These are phyloP conservation scores for Debaryomyces coudertii DNA, from an alignment of 1,139 yeast genomes.

Conservation along the genomic window DNA sequence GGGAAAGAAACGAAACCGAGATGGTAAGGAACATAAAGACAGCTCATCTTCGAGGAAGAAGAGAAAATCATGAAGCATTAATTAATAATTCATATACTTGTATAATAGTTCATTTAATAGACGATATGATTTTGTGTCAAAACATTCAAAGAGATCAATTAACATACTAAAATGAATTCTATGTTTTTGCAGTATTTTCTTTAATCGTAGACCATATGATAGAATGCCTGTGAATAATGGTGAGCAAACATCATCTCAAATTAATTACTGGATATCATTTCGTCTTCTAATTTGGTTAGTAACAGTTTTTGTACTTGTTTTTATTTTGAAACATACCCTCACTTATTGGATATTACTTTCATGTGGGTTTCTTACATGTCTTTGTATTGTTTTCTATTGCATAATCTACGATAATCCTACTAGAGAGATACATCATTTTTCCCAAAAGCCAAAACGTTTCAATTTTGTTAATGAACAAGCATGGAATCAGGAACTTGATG, in stretches of 20 bases:
- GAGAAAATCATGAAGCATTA: background rate
- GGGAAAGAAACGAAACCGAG: constrained; percentile 16
- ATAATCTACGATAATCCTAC: background rate
- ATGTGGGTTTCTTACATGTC: constrained; percentile 12
- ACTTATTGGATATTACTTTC: constrained; percentile 1
- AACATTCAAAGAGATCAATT: background rate
- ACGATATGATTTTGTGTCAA: constrained; percentile 1
- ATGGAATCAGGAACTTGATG: constrained; percentile 26
- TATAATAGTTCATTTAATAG: constrained; percentile 4
- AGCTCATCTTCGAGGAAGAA: background rate
- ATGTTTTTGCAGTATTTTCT: background rate
- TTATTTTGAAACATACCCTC: background rate
- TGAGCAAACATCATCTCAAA: background rate
- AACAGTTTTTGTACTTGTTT: background rate
- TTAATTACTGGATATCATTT: background rate
- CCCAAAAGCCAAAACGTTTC: constrained; percentile 17
- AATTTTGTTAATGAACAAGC: constrained; percentile 27
- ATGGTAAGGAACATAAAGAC: constrained; percentile 12
- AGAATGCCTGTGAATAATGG: constrained; percentile 3
- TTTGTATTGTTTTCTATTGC: constrained; percentile 12
- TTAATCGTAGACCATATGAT: background rate
- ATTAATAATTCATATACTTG: background rate
- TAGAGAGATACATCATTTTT: background rate
- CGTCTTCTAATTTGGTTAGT: background rate
- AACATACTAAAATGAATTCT: background rate